Percentiles rank a stretch among this genome's conserved stretches.
Evolutionary conservation across 1,284 basidiomycete genomes (phyloP).

Genomic region (Ustilago crameri): DNA sequence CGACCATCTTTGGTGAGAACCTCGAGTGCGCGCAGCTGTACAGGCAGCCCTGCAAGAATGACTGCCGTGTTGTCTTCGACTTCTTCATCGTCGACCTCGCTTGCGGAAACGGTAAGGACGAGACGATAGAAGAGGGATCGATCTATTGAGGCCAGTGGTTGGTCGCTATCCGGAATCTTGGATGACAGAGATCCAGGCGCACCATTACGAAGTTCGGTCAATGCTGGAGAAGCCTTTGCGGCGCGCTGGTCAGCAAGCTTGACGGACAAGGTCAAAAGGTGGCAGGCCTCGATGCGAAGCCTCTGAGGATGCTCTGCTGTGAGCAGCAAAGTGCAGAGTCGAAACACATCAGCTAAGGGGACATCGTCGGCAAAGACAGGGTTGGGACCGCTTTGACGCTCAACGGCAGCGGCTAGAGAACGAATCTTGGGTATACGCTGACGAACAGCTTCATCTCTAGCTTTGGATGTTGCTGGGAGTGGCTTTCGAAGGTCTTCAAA

Average conservation of each 20-base stretch:
- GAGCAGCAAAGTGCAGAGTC: constrained; percentile 48
- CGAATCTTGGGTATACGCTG: constrained; percentile 44
- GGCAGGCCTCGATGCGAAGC: constrained; percentile 47
- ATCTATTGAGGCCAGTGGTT: constrained; percentile 58
- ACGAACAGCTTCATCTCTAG: constrained; percentile 36
- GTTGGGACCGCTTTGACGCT: constrained; percentile 37
- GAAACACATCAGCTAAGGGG: constrained; percentile 51
- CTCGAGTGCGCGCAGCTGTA: constrained; percentile 58
- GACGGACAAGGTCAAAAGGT: constrained; percentile 48
- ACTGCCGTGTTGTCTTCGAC: constrained; percentile 28
- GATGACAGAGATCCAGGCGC: constrained; percentile 59
- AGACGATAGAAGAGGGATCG: constrained; percentile 59
- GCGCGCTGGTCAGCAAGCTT: constrained; percentile 51
- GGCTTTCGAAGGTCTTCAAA: constrained; percentile 42
- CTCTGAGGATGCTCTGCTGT: constrained; percentile 46
- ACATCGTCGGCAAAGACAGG: constrained; percentile 42
- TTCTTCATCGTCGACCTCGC: constrained; percentile 39
- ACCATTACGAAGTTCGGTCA: constrained; percentile 55
- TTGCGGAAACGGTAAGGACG: constrained; percentile 48
- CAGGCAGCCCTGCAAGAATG: constrained; percentile 41
- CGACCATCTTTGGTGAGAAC: constrained; percentile 63
- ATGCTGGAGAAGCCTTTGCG: constrained; percentile 44
- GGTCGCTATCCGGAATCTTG: constrained; percentile 53
- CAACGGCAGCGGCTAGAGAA: constrained; percentile 41
- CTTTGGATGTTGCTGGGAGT: constrained; percentile 36